Evolutionary conservation across 73 alveolate species (phyloP), one percentile per base, ranked within the genome.

Genomic region (Tetrahymena malaccensis): DNA sequence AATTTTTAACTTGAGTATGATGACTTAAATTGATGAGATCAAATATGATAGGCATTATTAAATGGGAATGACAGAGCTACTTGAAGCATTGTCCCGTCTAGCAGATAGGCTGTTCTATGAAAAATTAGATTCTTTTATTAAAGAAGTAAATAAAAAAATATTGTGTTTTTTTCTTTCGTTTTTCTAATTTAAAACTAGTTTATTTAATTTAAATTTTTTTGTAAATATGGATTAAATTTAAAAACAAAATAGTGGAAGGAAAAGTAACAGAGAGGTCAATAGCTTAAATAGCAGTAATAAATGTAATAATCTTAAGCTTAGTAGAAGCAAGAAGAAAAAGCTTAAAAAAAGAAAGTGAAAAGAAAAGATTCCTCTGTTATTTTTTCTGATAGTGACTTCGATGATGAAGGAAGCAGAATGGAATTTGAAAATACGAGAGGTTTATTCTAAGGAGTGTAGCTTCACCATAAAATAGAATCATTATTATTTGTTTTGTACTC

Each of bases 11-110:
- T 89, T 94, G 33, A 89, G 97, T 2, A 97, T 97, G 98, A 94
- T 93, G 95, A 94, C 97, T 16, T 55, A 94, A 38, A 95, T 97
- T 35, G 96, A 97, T 94, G 98, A 97, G 96, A 85, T 96, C n/a
- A 84, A 96, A 35, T 35, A 50, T 34, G 93, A 93, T 34, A 96
- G 96, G 55, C 98, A 97, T 94, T 95, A 96, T 40, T 85, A 97
- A 93, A 96, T 96, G 97, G 94, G 70, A 10, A 96, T 94, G 93
- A 38, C 94, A 93, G 98, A 97, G 85, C 96, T 97, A 35, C 25
- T 97, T 27, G 98, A 97, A 94, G 97, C 98, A 8, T 33, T 97
- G 9, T 97, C 97, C 33, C 94, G 98, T 43, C 43, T 95, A 70
- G 98, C 98, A 56, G 98, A 97, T 93, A 94, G 94, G 50, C 58